phyloP scores from a whole-genome alignment of 306 rosid species.

The Glycine tomentella region DNA sequence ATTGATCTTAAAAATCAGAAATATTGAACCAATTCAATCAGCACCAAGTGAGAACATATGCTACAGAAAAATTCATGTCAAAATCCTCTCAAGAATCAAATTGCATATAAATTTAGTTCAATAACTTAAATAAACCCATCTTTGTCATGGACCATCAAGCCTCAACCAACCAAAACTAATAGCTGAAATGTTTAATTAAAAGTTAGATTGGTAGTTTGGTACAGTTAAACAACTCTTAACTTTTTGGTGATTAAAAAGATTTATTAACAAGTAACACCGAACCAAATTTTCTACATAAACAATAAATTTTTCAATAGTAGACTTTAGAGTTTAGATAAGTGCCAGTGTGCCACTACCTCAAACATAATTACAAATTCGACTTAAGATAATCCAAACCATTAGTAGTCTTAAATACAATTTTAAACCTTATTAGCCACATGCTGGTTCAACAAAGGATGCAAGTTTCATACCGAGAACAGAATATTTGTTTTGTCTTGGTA shows the following conservation, averaged over 20 bases:
- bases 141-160: conserved; percentile 18
- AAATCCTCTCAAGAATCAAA: conserved; percentile 19
- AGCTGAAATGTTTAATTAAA: conserved; percentile 7
- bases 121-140: conserved; percentile 3
- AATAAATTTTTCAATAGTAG: neutral
- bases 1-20: neutral
- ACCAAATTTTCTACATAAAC: conserved; percentile 15
- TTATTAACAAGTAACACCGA: conserved; percentile 9
- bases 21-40: conserved; percentile 32
- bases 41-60: conserved; percentile 3
- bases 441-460: conserved; percentile 38
- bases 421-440: conserved; percentile 30
- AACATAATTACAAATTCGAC: conserved; percentile 21
- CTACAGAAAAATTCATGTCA: neutral
- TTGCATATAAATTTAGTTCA: neutral
- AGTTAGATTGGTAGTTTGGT: conserved; percentile 12
- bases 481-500: conserved; percentile 98
- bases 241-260: conserved; percentile 6
- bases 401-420: conserved; percentile 29
- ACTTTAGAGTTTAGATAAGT: neutral
- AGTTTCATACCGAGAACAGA: conserved; percentile 81
- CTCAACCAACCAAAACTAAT: conserved; percentile 28
- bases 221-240: neutral
- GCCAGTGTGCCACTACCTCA: neutral
- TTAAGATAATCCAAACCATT: conserved; percentile 16